phyloP scores from a whole-genome alignment of 306 rosid genomes.

The Inga oerstediana region DNA sequence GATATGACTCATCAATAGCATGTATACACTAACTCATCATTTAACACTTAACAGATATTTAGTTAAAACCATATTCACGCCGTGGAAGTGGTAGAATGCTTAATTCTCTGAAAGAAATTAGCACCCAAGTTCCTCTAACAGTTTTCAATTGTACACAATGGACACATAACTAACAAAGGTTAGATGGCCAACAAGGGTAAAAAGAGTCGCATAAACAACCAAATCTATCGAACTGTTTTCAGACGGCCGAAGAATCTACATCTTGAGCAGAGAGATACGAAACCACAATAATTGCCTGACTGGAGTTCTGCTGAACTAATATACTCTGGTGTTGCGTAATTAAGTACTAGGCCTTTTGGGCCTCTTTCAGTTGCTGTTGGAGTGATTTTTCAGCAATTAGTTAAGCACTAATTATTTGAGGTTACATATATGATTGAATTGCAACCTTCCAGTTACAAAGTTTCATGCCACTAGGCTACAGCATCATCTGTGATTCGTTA shows the following conservation, averaged over 20 bases:
- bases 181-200: not conserved
- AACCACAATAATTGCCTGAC: not conserved
- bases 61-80: not conserved
- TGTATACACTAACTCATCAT: too few relatives aligned
- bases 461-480: too few relatives aligned
- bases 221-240: conserved; percentile 19
- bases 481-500: too few relatives aligned
- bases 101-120: not conserved
- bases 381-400: too few relatives aligned
- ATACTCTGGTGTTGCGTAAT: too few relatives aligned
- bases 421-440: too few relatives aligned
- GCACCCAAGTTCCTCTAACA: not conserved
- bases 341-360: too few relatives aligned
- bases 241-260: not conserved
- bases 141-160: not conserved
- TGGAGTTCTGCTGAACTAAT: not conserved
- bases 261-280: conserved; percentile 2
- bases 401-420: too few relatives aligned
- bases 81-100: not conserved
- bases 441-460: too few relatives aligned
- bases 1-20: not conserved
- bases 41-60: too few relatives aligned
- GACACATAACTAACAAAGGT: not conserved
- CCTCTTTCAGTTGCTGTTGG: too few relatives aligned
- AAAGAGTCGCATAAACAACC: not conserved